These are phyloP conservation scores for Allodekkera sacchari DNA, from an alignment of 805 yeast genomes.

Conservation along the genomic window DNA sequence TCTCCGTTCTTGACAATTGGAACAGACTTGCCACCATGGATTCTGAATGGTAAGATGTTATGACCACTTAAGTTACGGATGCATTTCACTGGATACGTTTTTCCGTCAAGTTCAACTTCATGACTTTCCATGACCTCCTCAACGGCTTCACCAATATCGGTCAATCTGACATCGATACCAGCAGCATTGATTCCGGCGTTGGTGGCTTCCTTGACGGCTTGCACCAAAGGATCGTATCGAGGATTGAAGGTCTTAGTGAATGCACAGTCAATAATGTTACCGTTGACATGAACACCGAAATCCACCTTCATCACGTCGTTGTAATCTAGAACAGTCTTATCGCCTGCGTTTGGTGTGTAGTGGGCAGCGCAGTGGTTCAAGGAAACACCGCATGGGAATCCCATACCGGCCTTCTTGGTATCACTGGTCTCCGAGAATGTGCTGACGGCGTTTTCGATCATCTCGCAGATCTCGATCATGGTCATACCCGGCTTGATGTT, in stretches of 20 bases:
- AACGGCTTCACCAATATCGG: conserved; percentile 92
- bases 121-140: conserved; percentile 97
- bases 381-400: conserved; percentile 97
- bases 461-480: conserved; percentile 82
- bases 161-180: conserved; percentile 90
- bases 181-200: conserved; percentile 88
- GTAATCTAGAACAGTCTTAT: conserved; percentile 66
- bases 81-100: conserved; percentile 74
- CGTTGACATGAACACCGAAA: conserved; percentile 93
- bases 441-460: conserved; percentile 79
- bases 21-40: conserved; percentile 94
- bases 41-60: conserved; percentile 72
- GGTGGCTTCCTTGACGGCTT: conserved; percentile 89
- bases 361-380: conserved; percentile 95
- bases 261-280: conserved; percentile 90
- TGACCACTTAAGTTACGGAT: conserved; percentile 94
- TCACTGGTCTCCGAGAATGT: conserved; percentile 53
- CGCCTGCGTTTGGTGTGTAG: conserved; percentile 95
- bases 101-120: conserved; percentile 86
- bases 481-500: conserved; percentile 85
- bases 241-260: conserved; percentile 85
- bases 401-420: conserved; percentile 74
- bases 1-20: conserved; percentile 95
- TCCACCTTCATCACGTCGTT: conserved; percentile 97
- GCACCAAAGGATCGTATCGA: conserved; percentile 68